Percentiles rank a stretch among this genome's conserved stretches.
Evolutionary conservation across 2,329 filamentous ascomycete species (phyloP).

Genomic region (Aureobasidium leucospermi): DNA sequence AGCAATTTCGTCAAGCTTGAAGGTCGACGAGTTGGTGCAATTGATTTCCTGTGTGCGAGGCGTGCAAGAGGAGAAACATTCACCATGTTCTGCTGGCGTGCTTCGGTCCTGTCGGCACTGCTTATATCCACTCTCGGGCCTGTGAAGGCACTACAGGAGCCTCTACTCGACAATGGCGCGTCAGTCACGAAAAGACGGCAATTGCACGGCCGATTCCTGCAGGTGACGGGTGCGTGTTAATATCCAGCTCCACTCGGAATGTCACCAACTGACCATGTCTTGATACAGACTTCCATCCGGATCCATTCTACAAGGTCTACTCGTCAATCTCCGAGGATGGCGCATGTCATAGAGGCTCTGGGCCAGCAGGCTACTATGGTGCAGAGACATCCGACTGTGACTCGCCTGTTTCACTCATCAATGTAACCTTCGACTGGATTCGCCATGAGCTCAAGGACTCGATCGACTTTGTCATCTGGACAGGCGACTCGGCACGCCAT

Average conservation of each 20-base stretch:
- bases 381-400: constrained; percentile 86
- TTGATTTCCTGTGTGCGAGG: constrained; percentile 5
- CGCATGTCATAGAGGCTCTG: constrained; percentile 73
- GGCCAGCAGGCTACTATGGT: constrained; percentile 73
- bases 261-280: constrained; percentile 15
- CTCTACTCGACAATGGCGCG: constrained; percentile 11
- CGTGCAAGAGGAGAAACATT: neutral
- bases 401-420: constrained; percentile 68
- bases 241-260: constrained; percentile 15
- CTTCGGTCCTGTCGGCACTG: neutral
- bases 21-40: neutral
- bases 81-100: constrained; percentile 4
- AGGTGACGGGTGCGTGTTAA: constrained; percentile 66
- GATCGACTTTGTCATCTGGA: constrained; percentile 35
- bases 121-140: neutral
- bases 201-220: constrained; percentile 65
- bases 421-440: constrained; percentile 89
- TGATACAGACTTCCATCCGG: constrained; percentile 75
- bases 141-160: constrained; percentile 3
- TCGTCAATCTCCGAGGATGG: constrained; percentile 60
- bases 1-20: neutral
- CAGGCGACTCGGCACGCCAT: constrained; percentile 33
- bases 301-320: constrained; percentile 76
- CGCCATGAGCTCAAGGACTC: constrained; percentile 34
- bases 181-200: constrained; percentile 8